Base-by-base conservation (phyloP, 192 early-diverging fungal species). In the Coemansia sp. region DNA sequence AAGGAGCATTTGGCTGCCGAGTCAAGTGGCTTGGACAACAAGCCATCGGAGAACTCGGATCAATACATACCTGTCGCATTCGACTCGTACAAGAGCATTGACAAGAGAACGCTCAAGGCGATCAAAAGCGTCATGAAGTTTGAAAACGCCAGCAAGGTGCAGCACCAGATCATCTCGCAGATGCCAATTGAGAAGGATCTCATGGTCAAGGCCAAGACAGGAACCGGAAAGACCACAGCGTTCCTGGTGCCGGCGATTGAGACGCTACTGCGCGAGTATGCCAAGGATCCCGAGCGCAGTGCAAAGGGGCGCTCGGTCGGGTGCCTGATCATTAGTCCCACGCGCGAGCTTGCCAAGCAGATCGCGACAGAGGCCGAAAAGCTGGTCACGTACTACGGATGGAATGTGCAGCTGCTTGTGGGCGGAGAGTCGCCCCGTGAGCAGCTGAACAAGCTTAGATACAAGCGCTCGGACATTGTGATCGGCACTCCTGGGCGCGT, bases 171-270 rank as follows among this genome's bases (percentile, higher is more conserved):
- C n/a, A 73, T 94, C 40, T 85, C 83, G 5, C 73, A 83, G 33
- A 67, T 93, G 33, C 92, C 92, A 20, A 86, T 88, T 22, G 76
- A 85, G 16, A 71, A 69, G 8, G 97, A 99, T 69, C 83, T 98
- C 63, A 89, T 99, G 77, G 91, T 97, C 64, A 90, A 94, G 65
- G 94, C 96, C 8, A 96, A 97, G 80, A 99, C 97, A 12, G 97
- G 97, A 68, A 97, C 96, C 0, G 97, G 97, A 48, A 99, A 99
- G 76, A 99, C 95, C 0, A 76, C 94, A 18, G 97, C 94, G n/a
- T 99, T 99, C 62, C 75, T 99, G 72, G 85, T 94, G 32, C 90
- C 95, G 7, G 93, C 94, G 1, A 63, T 97, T 20, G 90, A 98
- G 60, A 85, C 90, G 31, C 77, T 90, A 0, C 33, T 89, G 32